A percentile compares a stretch with the other conserved stretches of the same genome.
Evolutionary conservation across 257 asterid genomes (phyloP).

Genomic region (Solanum rostratum): DNA sequence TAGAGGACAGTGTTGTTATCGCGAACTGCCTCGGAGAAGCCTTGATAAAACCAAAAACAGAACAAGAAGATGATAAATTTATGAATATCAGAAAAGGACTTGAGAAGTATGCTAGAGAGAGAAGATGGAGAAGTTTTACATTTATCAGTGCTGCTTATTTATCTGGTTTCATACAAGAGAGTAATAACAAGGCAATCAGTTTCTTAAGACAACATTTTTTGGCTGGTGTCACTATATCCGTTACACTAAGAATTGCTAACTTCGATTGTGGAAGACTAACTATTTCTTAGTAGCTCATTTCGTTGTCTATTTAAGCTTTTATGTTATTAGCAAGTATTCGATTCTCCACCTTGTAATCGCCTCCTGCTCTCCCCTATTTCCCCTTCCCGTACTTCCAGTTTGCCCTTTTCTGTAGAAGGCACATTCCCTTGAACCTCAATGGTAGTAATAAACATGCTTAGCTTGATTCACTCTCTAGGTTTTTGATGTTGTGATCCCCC

Average conservation of each 20-base stretch:
- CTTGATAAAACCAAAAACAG: not conserved
- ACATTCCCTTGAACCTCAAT: too few relatives aligned
- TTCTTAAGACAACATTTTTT: conserved; percentile 38
- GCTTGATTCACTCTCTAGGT: too few relatives aligned
- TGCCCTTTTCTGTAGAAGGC: too few relatives aligned
- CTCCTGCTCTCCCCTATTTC: too few relatives aligned
- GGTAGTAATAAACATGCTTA: too few relatives aligned
- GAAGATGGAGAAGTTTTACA: conserved; percentile 69
- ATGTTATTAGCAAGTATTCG: too few relatives aligned
- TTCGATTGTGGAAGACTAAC: conserved; percentile 37
- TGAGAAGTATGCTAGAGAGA: conserved; percentile 31
- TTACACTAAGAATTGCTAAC: conserved; percentile 19
- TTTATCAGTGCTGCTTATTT: conserved; percentile 44
- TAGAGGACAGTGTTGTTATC: conserved; percentile 58
- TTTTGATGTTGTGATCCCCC: too few relatives aligned
- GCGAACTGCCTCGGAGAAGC: conserved; percentile 49
- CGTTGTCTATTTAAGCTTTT: too few relatives aligned
- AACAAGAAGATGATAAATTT: not conserved
- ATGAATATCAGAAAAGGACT: conserved; percentile 22
- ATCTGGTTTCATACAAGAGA: conserved; percentile 51
- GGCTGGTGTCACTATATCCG: conserved; percentile 11
- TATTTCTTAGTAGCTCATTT: not conserved
- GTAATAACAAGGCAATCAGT: conserved; percentile 25
- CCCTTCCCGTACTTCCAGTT: too few relatives aligned
- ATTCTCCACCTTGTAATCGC: too few relatives aligned